Percentiles rank a stretch among this genome's conserved stretches.
Conservation (phyloP, 768 basidiomycete genomes). For the Lanmaoa rubissima region DNA sequence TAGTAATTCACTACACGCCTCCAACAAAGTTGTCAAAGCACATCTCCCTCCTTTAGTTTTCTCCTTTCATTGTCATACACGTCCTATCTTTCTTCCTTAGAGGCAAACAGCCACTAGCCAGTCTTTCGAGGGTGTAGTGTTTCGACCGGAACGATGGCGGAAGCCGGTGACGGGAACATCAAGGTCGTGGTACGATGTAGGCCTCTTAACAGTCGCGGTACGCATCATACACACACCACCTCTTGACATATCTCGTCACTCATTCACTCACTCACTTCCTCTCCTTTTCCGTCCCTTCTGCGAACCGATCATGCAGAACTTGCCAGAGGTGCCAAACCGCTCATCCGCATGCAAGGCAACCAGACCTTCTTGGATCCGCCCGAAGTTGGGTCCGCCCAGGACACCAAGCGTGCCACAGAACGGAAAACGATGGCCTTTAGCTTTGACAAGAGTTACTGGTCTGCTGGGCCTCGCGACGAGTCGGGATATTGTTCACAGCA, state of each 20-base stretch:
- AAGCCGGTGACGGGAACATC: conserved; percentile 84
- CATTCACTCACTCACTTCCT: neutral
- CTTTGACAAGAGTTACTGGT: conserved; percentile 99
- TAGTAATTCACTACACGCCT: conserved; percentile 1
- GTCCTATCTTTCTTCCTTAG: conserved; percentile 12
- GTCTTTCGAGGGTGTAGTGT: conserved; percentile 12
- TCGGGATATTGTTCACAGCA: conserved; percentile 91
- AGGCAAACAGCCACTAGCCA: conserved; percentile 7
- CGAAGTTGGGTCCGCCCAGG: conserved; percentile 64
- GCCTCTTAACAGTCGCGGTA: conserved; percentile 93
- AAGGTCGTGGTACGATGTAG: conserved; percentile 95
- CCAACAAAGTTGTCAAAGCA: conserved; percentile 4
- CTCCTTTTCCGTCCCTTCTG: neutral
- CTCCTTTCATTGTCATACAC: conserved; percentile 3
- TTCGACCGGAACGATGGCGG: conserved; percentile 51
- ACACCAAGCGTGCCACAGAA: conserved; percentile 81
- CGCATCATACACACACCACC: conserved; percentile 28
- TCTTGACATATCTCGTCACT: conserved; percentile 1
- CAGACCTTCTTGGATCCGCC: conserved; percentile 92
- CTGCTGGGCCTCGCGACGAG: conserved; percentile 86
- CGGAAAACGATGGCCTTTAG: conserved; percentile 88
- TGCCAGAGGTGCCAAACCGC: conserved; percentile 87
- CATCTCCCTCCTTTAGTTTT: conserved; percentile 3
- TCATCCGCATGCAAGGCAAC: conserved; percentile 94
- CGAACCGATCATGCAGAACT: conserved; percentile 57